Base-by-base conservation (phyloP, 306 rosid species). In the Cercis canadensis region DNA sequence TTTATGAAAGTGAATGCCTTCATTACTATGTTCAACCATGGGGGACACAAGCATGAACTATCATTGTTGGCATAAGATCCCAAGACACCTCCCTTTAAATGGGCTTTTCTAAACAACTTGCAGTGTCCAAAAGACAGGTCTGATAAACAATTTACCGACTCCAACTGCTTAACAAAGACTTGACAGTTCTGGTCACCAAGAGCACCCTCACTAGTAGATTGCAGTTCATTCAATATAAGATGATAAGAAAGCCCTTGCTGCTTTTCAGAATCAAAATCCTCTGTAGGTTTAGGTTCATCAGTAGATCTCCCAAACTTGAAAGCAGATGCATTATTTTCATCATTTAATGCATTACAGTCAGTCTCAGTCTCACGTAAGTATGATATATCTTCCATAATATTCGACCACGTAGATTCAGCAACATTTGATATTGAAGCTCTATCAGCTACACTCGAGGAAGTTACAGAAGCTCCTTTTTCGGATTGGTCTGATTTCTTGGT, bases 1-100 rank as follows among this genome's bases (percentile, higher is more conserved):
- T 92, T 92, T 15, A 90, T 41, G 81, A 88, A 92, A 74, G 92
- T 68, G 80, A 90, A 88, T 11, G 92, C 81, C 85, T 92, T 86
- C 86, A 90, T 49, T 34, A 75, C 62, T 13, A 49, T 81, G 87
- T 90, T 92, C 96, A 90, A 78, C 98, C 98, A 92, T 7, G 36
- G 76, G 10, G 98, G 92, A 79, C 98, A 92, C 77, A 83, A 46
- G 79, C 96, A 92, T 18, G 83, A 69, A 80, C 39, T 70, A 52
- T 67, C 77, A 53, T 53, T 49, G 12, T 68, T 43, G 9, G 32
- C 65, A 60, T 37, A 60, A 40, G 54, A 39, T 11, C 75, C 74
- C 49, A 67, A 39, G 37, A 53, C 78, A 63, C 64, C 52, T 58
- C 77, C 78, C 67, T 72, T 64, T 57, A 69, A 62, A 37, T 69